A percentile compares a stretch with the other conserved stretches of the same genome.
Evolutionary conservation across 75 land plant genomes (phyloP).

Genomic region (Picea sitchensis): DNA sequence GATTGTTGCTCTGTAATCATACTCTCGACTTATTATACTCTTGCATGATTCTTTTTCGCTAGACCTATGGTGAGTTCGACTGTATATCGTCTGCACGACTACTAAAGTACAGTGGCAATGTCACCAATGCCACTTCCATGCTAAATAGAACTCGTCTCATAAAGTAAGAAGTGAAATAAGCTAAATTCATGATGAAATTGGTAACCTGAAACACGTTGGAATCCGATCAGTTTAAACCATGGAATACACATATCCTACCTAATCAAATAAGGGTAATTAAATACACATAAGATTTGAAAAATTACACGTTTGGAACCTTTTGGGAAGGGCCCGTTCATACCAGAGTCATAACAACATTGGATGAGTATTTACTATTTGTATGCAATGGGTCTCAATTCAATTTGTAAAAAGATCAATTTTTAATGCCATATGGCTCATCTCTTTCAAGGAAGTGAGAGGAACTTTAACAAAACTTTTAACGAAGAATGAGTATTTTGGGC

Average conservation of each 20-base stretch:
- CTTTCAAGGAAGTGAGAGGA: no score
- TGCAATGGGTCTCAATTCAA: no score
- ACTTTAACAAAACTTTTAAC: no score
- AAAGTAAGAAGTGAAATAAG: conserved; percentile 20
- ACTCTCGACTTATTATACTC: conserved; percentile 20
- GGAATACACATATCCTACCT: neutral
- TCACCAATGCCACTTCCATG: conserved; percentile 18
- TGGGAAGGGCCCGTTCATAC: no score
- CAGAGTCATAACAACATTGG: no score
- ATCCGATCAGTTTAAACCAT: neutral
- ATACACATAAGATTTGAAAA: no score
- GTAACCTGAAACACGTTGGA: conserved; percentile 14
- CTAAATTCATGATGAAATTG: conserved; percentile 23
- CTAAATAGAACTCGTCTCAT: conserved; percentile 7
- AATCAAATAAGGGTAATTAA: neutral
- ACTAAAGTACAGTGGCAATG: conserved; percentile 27
- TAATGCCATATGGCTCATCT: no score
- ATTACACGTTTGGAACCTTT: no score
- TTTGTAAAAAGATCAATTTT: no score
- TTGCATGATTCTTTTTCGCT: neutral
- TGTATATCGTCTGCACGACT: conserved; percentile 22
- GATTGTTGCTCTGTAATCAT: conserved; percentile 28
- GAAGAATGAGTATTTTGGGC: no score
- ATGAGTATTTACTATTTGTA: no score
- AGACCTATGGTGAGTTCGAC: conserved; percentile 9